Conservation (phyloP, 768 basidiomycete genomes). For the Hericium coralloides region DNA sequence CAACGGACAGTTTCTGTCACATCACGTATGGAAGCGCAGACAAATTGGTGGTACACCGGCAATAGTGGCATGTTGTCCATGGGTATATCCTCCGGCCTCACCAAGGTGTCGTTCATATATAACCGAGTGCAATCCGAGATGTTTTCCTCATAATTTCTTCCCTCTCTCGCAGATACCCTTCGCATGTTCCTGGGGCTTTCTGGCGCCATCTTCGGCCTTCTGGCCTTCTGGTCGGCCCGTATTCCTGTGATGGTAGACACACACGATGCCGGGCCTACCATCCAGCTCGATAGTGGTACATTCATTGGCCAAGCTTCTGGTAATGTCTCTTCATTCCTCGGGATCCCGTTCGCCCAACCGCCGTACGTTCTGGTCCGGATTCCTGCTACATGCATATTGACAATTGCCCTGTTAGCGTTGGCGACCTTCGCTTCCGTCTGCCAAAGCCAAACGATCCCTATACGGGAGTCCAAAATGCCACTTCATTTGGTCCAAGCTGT, state of each 20-base stretch:
- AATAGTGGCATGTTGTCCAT: no score
- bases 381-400: not conserved
- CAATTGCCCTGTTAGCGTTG: slow-evolving; percentile 5
- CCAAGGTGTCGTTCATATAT: no score
- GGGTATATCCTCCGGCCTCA: no score
- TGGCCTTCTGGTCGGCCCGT: no score
- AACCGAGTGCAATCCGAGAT: no score
- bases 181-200: no score
- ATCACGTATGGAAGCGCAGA: no score
- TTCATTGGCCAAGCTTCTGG: not conserved
- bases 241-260: not conserved
- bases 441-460: slow-evolving; percentile 6
- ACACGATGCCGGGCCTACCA: not conserved
- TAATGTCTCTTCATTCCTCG: not conserved
- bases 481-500: slow-evolving; percentile 14
- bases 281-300: not conserved
- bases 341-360: not conserved
- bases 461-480: slow-evolving; percentile 10
- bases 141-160: no score
- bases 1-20: no score
- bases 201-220: no score
- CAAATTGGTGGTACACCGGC: no score
- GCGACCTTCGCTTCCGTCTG: slow-evolving; percentile 14
- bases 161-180: no score
- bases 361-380: not conserved